Evolutionary conservation across 345 rosid genomes (phyloP), one percentile per base, ranked within the genome.

Genomic region (Geranium brycei): DNA sequence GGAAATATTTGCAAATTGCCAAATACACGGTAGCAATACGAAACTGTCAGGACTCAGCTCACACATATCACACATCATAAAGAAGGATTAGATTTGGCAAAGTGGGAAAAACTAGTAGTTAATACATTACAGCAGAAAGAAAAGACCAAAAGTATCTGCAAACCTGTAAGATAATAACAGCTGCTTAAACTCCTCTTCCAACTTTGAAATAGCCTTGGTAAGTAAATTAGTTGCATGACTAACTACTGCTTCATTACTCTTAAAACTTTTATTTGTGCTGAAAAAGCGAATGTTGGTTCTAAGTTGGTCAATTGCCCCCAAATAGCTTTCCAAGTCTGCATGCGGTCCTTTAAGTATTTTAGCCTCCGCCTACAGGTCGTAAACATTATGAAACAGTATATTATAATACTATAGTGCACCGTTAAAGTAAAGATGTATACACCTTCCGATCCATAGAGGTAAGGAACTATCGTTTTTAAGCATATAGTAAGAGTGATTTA

Each of bases 301-400:
- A 57, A 93, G 82, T 67, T 85, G 99, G 72, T 86, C 91, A 19
- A 93, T 88, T 51, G 99, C 97, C 61, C 75, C 91, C 38, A 93
- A 76, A 72, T 93, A 93, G 76, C 92, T 83, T 76, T 93, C 96
- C 58, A 93, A 73, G 72, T 93, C 88, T 74, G 88, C 99, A 76
- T 83, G 96, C 31, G 99, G 99, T 41, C 99, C 99, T 75, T 75
- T 87, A 58, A 86, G 87, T 79, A 93, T 86, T 84, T 85, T 86
- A 64, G 86, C 76, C 82, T 93, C 99, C 64, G 99, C 97, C 99
- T 93, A 73, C 63, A 74, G 69, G 57, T 74, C 65, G 61, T 68
- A 75, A 64, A 19, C 60, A 69, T 58, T 63, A 68, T 55, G 63
- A 32, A 67, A 62, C 28, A 17, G 47, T 13, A 47, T 47, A 47